Conservation (phyloP, 768 basidiomycete genomes). For the Boletus bicolor region DNA sequence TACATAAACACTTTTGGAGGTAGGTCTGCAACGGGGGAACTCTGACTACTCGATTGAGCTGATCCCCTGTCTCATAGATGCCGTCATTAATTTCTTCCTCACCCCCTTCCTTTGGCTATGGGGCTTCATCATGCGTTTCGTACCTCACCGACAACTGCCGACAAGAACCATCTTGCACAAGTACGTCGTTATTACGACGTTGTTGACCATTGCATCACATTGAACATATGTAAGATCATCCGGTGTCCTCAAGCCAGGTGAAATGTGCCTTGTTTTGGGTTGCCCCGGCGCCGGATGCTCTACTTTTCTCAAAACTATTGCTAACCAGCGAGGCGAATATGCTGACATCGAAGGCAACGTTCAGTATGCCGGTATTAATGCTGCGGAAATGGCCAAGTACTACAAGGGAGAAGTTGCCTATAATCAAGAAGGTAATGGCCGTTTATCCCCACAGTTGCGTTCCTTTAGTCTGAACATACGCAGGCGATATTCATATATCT, state of each 20-base stretch:
- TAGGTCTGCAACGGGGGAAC: constrained; percentile 28
- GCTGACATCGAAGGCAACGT: constrained; percentile 65
- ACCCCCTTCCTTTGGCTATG: constrained; percentile 49
- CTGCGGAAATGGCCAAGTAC: constrained; percentile 68
- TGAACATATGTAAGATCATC: constrained; percentile 43
- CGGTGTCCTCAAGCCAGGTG: constrained; percentile 70
- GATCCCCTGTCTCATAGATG: constrained; percentile 35
- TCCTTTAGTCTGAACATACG: neutral
- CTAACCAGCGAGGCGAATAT: constrained; percentile 71
- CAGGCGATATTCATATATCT: constrained; percentile 79
- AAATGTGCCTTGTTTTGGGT: constrained; percentile 86
- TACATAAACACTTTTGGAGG: constrained; percentile 61
- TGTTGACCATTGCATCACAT: neutral
- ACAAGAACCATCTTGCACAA: constrained; percentile 59
- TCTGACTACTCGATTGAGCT: neutral
- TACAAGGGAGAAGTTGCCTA: constrained; percentile 82
- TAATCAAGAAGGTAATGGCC: constrained; percentile 60
- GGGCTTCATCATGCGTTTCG: constrained; percentile 37
- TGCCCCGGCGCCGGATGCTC: constrained; percentile 84
- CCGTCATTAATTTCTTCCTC: constrained; percentile 51
- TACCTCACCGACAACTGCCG: constrained; percentile 37
- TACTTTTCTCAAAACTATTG: constrained; percentile 80
- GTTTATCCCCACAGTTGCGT: neutral
- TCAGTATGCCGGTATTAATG: constrained; percentile 77
- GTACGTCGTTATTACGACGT: constrained; percentile 31